A percentile compares a stretch with the other conserved stretches of the same genome.
Evolutionary conservation across 176 grass and related monocot genomes (phyloP).

Genomic region (Cenchrus purpureus): DNA sequence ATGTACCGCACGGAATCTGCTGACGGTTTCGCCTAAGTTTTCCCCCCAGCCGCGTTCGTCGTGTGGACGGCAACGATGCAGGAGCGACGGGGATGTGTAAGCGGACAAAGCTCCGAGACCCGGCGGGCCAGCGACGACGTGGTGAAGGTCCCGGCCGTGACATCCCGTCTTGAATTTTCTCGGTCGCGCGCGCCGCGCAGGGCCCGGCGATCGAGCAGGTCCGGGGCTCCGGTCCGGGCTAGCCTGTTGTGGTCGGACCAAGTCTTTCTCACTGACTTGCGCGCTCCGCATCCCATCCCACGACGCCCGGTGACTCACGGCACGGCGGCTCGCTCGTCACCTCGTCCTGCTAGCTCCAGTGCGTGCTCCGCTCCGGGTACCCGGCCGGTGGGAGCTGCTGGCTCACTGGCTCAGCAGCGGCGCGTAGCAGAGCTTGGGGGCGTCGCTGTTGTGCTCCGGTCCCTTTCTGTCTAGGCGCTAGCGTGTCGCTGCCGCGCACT

Average conservation of each 20-base stretch:
- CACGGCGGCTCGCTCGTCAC: neutral
- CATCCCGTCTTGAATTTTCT: conserved; percentile 17
- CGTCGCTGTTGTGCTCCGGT: neutral
- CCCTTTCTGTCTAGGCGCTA: no score
- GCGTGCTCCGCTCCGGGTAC: no score
- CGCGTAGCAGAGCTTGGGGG: no score
- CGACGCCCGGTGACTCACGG: neutral
- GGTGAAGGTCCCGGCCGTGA: neutral
- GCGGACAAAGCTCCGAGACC: neutral
- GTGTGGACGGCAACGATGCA: conserved; percentile 33
- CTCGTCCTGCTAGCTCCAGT: neutral
- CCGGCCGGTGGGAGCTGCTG: no score
- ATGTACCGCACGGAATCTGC: conserved; percentile 29
- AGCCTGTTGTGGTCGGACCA: neutral
- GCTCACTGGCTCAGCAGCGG: no score
- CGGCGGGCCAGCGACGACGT: neutral
- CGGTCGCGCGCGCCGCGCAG: neutral
- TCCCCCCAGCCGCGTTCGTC: neutral
- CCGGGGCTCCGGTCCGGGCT: neutral
- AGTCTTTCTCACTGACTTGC: neutral
- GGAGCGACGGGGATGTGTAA: neutral
- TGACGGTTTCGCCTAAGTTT: neutral
- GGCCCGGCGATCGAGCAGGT: neutral
- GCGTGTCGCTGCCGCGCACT: conserved; percentile 2
- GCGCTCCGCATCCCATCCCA: no score